Base-by-base conservation (phyloP, 2,329 filamentous ascomycete genomes). In the Lachnellula subtilissima region DNA sequence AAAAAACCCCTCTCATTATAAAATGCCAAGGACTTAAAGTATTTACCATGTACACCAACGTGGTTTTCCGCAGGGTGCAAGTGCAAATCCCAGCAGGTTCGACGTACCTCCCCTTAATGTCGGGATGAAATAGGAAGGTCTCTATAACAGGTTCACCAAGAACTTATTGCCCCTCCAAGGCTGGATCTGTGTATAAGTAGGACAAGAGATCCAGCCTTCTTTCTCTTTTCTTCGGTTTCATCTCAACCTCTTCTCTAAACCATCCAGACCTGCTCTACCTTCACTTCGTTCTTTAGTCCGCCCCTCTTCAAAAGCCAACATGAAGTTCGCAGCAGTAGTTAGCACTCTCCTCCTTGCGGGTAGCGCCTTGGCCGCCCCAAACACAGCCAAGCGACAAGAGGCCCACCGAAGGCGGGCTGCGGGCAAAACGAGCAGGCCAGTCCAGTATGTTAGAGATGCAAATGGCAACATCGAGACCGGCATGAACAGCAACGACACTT, bases 311-410 rank as follows among this genome's bases (percentile, higher is more conserved):
- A 23, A 48, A 32, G 28, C 28, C 69, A 77, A 61, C 48, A 83
- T 83, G 80, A 82, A 78, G 73, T 71, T 78, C 70, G 65, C 74
- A 49, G 58, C 73, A 50, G 56, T 71, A 52, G 61, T 74, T 42
- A 62, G 69, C 57, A 66, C 70, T 60, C 65, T 72, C 50, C 61
- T 78, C 46, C 70, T 76, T 55, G 73, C 75, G 52, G 71, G 71
- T 54, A 65, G 71, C 54, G 74, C 72, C 48, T 50, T 77, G 37
- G 78, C 76, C 37, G 76, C 76, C 28, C 79, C 78, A 53, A 54
- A 56, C 23, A 73, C 76, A 39, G 74, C 71, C 15, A 49, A 48
- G 28, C 74, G 72, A 49, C 74, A 72, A 55, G 72, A 66, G 45
- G 68, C 69, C 43, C 56, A 57, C 49, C 57, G 49, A 35, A 61